Evolutionary conservation across 1,139 yeast species (phyloP).

Genomic region (Taiozyma sp.): DNA sequence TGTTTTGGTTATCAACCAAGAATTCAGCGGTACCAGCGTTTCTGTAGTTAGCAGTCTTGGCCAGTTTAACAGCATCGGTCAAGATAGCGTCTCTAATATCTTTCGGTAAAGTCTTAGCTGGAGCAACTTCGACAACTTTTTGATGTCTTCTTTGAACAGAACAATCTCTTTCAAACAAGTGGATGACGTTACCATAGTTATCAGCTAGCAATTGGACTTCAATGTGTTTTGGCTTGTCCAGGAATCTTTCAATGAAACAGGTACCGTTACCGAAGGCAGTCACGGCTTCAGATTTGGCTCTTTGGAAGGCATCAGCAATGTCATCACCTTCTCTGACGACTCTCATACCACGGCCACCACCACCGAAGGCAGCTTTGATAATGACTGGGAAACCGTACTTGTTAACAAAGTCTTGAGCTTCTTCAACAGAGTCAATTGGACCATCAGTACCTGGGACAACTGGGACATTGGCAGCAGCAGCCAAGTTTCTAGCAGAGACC

Average conservation of each 20-base stretch:
- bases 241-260: conserved; percentile 93
- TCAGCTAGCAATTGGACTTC: conserved; percentile 97
- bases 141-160: conserved; percentile 99
- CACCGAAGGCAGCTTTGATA: conserved; percentile 98
- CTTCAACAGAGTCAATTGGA: conserved; percentile 77
- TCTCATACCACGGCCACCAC: conserved; percentile 99
- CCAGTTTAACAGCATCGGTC: conserved; percentile 91
- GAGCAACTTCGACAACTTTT: conserved; percentile 98
- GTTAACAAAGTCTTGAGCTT: conserved; percentile 75
- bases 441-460: conserved; percentile 99
- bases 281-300: conserved; percentile 94
- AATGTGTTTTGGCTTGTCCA: conserved; percentile 94
- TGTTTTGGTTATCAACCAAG: conserved; percentile 86
- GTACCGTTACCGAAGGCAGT: conserved; percentile 98
- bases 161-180: conserved; percentile 96
- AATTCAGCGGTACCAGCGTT: conserved; percentile 99
- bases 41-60: conserved; percentile 82
- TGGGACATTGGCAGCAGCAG: conserved; percentile 79
- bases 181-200: conserved; percentile 90
- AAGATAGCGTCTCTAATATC: conserved; percentile 86
- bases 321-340: conserved; percentile 97
- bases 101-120: conserved; percentile 87
- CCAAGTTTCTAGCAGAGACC: conserved; percentile 89
- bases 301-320: conserved; percentile 83
- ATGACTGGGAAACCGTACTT: conserved; percentile 93